A percentile compares a stretch with the other conserved stretches of the same genome.
Evolutionary conservation across 371 early-diverging fungal species (phyloP).

Genomic region (Catenaria anguillulae): DNA sequence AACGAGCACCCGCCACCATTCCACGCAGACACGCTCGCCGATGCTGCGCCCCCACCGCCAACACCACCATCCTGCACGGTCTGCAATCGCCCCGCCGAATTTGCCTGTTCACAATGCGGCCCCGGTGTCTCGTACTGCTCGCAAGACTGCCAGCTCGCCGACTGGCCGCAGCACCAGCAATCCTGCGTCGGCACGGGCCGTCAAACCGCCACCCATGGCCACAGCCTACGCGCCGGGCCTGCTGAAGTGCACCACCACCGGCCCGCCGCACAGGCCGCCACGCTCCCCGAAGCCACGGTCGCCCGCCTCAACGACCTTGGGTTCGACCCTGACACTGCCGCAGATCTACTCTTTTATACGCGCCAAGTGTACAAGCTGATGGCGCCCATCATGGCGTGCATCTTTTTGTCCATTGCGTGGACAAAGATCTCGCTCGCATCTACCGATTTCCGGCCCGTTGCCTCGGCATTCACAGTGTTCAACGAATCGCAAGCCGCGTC

Average conservation of each 20-base stretch:
- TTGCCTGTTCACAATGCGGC: slow-evolving; percentile 45
- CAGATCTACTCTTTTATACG: slow-evolving; percentile 55
- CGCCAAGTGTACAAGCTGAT: slow-evolving; percentile 63
- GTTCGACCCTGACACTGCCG: neutral
- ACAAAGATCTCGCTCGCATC: slow-evolving; percentile 49
- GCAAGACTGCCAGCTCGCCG: neutral
- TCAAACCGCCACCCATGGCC: neutral
- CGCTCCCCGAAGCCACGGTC: neutral
- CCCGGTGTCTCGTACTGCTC: neutral
- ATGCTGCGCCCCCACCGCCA: no score
- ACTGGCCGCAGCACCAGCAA: slow-evolving; percentile 1
- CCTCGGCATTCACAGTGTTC: slow-evolving; percentile 28
- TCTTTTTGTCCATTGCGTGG: slow-evolving; percentile 63
- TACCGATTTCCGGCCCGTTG: slow-evolving; percentile 40
- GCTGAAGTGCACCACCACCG: no score
- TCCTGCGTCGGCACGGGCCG: no score
- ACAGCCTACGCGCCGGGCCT: no score
- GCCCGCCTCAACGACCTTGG: neutral
- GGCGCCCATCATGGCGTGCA: slow-evolving; percentile 60
- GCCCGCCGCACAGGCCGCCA: neutral
- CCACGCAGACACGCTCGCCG: no score
- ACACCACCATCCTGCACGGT: slow-evolving; percentile 3
- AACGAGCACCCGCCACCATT: no score
- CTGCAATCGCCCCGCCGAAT: slow-evolving; percentile 34
- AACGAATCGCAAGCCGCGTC: slow-evolving; percentile 12